Evolutionary conservation across 305 asterid genomes (phyloP).

Genomic region (Vinca major): DNA sequence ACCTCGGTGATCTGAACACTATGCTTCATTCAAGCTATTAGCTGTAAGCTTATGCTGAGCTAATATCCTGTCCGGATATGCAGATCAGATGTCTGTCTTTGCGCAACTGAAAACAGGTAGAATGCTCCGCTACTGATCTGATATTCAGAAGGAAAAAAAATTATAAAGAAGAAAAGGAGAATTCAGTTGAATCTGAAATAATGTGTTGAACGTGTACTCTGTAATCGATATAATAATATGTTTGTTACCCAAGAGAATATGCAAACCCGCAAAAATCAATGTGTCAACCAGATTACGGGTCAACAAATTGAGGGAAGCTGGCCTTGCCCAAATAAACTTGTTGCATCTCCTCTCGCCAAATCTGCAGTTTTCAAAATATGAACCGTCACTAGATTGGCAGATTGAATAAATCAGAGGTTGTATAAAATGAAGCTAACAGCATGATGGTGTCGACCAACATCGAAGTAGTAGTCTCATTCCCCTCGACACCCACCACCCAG

Average conservation of each 20-base stretch:
- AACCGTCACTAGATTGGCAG: background rate
- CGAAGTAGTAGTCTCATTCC: too few relatives aligned
- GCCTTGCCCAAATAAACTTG: constrained; percentile 74
- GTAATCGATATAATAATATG: background rate
- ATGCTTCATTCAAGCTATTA: background rate
- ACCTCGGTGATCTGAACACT: background rate
- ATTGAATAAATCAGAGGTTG: background rate
- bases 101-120: background rate
- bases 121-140: background rate
- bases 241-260: background rate
- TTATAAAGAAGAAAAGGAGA: too few relatives aligned
- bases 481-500: too few relatives aligned
- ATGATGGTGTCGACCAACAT: background rate
- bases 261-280: background rate
- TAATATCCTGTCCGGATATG: background rate
- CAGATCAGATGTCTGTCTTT: background rate
- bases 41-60: background rate
- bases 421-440: background rate
- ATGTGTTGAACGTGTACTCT: background rate
- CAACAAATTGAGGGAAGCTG: constrained; percentile 40
- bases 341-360: constrained; percentile 91
- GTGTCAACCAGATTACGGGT: constrained; percentile 34
- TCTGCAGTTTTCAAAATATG: constrained; percentile 33
- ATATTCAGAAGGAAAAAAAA: background rate
- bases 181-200: background rate